Evolutionary conservation across 208 protist genomes (phyloP).

Genomic region (Wallacemonas collosoma): DNA sequence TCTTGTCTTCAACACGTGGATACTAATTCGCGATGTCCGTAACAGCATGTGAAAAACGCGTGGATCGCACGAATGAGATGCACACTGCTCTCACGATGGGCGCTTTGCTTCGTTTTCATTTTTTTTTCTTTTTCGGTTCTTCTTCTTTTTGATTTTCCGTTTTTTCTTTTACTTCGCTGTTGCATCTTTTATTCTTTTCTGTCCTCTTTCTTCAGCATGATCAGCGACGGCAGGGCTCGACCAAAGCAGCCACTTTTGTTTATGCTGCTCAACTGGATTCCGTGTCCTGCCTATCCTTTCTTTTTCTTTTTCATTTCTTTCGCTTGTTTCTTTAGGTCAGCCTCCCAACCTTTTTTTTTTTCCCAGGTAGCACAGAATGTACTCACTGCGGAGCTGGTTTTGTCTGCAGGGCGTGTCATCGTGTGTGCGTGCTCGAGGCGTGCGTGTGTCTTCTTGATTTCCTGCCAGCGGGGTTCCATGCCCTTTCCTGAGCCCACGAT

Average conservation of each 20-base stretch:
- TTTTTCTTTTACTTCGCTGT: constrained; percentile 13
- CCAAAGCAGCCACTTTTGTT: constrained; percentile 11
- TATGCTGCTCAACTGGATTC: constrained; percentile 2
- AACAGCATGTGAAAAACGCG: background rate
- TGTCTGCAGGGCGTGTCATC: too few species aligned
- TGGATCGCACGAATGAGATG: background rate
- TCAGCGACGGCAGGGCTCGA: background rate
- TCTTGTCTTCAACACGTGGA: background rate
- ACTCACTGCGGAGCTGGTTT: background rate
- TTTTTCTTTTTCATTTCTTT: background rate
- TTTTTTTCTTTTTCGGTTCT: constrained; percentile 12
- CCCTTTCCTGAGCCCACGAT: too few species aligned
- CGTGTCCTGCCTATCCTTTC: background rate
- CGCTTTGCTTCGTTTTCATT: background rate
- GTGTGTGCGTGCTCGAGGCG: background rate
- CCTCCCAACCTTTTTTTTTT: background rate
- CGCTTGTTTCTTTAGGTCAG: background rate
- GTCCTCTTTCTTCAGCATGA: background rate
- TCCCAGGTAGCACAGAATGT: background rate
- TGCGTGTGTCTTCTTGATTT: background rate
- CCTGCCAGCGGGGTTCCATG: background rate
- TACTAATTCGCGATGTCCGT: background rate
- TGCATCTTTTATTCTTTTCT: background rate
- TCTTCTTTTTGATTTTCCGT: constrained; percentile 15
- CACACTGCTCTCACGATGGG: too few species aligned